A percentile compares a stretch with the other conserved stretches of the same genome.
Evolutionary conservation across 257 asterid species (phyloP).

Genomic region (Anisodus tanguticus): DNA sequence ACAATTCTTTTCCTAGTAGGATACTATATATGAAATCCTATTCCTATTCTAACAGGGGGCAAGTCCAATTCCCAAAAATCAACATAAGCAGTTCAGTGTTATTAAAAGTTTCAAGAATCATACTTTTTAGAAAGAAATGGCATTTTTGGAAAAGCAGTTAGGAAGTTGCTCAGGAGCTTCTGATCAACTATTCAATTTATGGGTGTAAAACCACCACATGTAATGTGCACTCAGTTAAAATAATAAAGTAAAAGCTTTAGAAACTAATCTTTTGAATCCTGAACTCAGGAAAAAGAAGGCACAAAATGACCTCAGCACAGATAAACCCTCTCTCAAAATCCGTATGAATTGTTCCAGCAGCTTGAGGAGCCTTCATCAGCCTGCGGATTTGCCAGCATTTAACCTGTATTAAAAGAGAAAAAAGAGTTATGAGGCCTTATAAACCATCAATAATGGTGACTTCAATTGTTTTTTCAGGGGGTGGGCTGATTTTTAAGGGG

Average conservation of each 20-base stretch:
- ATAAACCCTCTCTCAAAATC: conserved; percentile 97
- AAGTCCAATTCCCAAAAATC: neutral
- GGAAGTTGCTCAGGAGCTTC: neutral
- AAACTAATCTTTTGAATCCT: neutral
- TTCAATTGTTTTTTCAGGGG: neutral
- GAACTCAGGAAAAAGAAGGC: conserved; percentile 19
- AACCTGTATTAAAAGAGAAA: conserved; percentile 57
- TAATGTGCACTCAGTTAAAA: neutral
- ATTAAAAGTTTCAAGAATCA: neutral
- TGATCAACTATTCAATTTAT: neutral
- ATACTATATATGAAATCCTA: no score
- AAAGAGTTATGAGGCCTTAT: neutral
- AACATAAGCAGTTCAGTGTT: neutral
- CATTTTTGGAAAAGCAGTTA: neutral
- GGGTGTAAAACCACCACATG: neutral
- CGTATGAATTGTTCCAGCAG: conserved; percentile 96
- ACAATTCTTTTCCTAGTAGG: no score
- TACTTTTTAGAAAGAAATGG: neutral
- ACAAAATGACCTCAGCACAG: conserved; percentile 81
- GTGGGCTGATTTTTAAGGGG: neutral
- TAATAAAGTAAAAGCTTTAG: conserved; percentile 6
- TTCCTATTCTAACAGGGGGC: neutral
- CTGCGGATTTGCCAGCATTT: conserved; percentile 99
- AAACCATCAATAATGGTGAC: neutral
- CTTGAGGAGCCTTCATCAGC: conserved; percentile 92